A percentile compares a stretch with the other conserved stretches of the same genome.
These are phyloP conservation scores for Pythium brachiatum DNA, from an alignment of 352 stramenopile species.

Conservation along the genomic window DNA sequence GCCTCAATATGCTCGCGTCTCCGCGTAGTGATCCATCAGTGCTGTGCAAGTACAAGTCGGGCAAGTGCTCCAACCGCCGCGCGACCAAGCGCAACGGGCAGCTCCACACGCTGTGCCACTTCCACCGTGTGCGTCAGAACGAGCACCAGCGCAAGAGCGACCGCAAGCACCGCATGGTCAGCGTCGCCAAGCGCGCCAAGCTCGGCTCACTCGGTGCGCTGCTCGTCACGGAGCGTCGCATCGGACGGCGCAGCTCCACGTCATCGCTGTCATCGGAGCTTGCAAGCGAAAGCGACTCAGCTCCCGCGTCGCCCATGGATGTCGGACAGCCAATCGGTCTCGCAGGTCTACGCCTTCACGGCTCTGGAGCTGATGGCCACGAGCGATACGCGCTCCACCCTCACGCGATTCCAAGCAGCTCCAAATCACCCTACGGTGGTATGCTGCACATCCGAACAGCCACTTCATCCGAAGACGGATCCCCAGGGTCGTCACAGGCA, in stretches of 20 bases:
- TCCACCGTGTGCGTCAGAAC: slow-evolving; percentile 82
- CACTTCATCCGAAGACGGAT: slow-evolving; percentile 1
- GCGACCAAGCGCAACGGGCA: slow-evolving; percentile 85
- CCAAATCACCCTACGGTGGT: background rate
- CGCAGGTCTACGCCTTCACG: slow-evolving; percentile 4
- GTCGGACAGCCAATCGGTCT: slow-evolving; percentile 12
- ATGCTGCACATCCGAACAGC: slow-evolving; percentile 19
- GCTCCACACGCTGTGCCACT: slow-evolving; percentile 82
- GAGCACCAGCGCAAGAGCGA: slow-evolving; percentile 87
- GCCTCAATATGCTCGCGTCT: slow-evolving; percentile 31
- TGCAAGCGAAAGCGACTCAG: slow-evolving; percentile 31
- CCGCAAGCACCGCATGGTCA: slow-evolving; percentile 83
- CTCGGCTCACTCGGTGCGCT: slow-evolving; percentile 60
- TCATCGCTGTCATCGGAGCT: slow-evolving; percentile 33
- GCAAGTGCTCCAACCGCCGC: slow-evolving; percentile 79
- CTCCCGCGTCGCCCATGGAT: slow-evolving; percentile 40
- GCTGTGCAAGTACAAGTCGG: slow-evolving; percentile 86
- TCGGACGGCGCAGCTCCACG: slow-evolving; percentile 23
- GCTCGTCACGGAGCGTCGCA: slow-evolving; percentile 27
- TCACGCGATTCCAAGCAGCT: background rate
- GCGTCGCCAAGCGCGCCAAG: slow-evolving; percentile 68
- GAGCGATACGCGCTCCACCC: slow-evolving; percentile 18
- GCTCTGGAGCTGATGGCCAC: background rate
- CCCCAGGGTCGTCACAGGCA: slow-evolving; percentile 3
- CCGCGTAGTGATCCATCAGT: slow-evolving; percentile 45